Evolutionary conservation across 495 filamentous ascomycete genomes (phyloP), one percentile per base, ranked within the genome.

Genomic region (Podospora fimiseda): DNA sequence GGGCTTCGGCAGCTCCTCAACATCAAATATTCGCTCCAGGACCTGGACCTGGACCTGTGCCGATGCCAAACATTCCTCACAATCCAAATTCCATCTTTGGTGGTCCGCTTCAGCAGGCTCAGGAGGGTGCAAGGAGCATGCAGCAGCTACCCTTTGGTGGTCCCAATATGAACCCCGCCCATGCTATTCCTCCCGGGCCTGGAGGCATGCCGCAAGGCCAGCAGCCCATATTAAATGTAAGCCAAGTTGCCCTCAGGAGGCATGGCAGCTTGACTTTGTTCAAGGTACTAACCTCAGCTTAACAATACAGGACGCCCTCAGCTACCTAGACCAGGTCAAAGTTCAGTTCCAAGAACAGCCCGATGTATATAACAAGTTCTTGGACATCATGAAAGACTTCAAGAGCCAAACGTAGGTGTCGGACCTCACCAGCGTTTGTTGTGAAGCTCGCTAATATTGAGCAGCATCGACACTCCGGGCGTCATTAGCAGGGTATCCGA

Each of bases 381-480:
- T 99, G 48, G 93, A 99, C 58, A 99, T 99, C 46, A 99, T 99
- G 94, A 99, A 99, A 68, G 94, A 99, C 56, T 99, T 99, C 73
- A 99, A 99, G 73, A 95, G 90, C 61, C 91, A 95, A 72, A 88
- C 90, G 83, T 93, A 71, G 74, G 88, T 78, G 8, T 3, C 11
- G 5, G 1, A 11, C 43, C 11, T 7, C 2, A 18, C 21, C n/a
- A 27, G 8, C 27, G n/a, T 33, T 14, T 20, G 11, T 19, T 43
- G 30, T 36, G 20, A n/a, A 43, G n/a, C 6, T 46, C 3, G 24
- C 16, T 40, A 27, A 20, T 20, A 15, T n/a, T 43, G 41, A 42
- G 33, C 65, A 93, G 88, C 7, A 99, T 99, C 63, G 91, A 99
- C 65, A 99, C 94, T 0, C 94, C 94, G 2, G 94, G 94, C 11